Evolutionary conservation across 1,139 yeast species (phyloP).

Genomic region (Sugiyamaella grinbergsii): DNA sequence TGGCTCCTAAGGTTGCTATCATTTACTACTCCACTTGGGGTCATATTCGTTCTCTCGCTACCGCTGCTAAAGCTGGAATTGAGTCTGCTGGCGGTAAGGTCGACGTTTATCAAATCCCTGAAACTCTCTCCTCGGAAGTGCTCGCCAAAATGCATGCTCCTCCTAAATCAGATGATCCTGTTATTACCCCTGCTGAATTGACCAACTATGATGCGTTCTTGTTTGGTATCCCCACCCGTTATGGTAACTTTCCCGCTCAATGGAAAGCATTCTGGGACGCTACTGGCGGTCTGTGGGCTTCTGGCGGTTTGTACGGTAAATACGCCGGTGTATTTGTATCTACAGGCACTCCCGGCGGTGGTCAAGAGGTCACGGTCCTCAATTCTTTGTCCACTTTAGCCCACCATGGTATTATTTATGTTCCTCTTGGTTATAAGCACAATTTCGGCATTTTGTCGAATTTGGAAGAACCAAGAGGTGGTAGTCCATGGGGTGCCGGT

Average conservation of each 20-base stretch:
- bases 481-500: slow-evolving; percentile 91
- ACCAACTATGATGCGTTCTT: slow-evolving; percentile 69
- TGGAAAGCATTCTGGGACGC: slow-evolving; percentile 79
- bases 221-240: slow-evolving; percentile 84
- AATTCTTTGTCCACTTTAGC: slow-evolving; percentile 67
- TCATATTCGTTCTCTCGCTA: slow-evolving; percentile 70
- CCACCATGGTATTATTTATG: slow-evolving; percentile 79
- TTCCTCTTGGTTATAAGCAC: slow-evolving; percentile 77
- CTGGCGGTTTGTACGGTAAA: slow-evolving; percentile 73
- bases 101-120: slow-evolving; percentile 70
- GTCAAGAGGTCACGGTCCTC: slow-evolving; percentile 71
- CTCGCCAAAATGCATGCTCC: slow-evolving; percentile 66
- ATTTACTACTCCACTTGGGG: slow-evolving; percentile 82
- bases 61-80: slow-evolving; percentile 69
- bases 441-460: slow-evolving; percentile 60
- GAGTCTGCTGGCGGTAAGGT: slow-evolving; percentile 74
- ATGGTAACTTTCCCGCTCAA: slow-evolving; percentile 80
- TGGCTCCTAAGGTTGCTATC: slow-evolving; percentile 58
- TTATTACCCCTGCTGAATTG: slow-evolving; percentile 63
- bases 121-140: slow-evolving; percentile 69
- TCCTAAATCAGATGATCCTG: slow-evolving; percentile 66
- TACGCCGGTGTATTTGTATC: slow-evolving; percentile 74
- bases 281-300: slow-evolving; percentile 82
- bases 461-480: slow-evolving; percentile 74
- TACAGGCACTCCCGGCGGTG: slow-evolving; percentile 85